phyloP scores from a whole-genome alignment of 495 filamentous ascomycete genomes.

The Aspergillus bridgeri region DNA sequence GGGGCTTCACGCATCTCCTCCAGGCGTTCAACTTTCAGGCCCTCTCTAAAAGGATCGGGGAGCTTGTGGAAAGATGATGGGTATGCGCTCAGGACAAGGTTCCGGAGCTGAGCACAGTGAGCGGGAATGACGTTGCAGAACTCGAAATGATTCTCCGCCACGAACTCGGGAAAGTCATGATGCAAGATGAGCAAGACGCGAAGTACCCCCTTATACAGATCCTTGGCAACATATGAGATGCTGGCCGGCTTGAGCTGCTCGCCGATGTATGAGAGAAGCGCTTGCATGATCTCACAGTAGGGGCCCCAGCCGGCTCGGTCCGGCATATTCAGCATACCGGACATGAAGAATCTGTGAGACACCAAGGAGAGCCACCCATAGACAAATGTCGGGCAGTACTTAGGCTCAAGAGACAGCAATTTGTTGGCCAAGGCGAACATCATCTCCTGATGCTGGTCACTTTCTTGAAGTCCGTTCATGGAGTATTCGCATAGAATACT shows the following conservation, averaged over 20 bases:
- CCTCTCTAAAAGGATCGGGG: conserved; percentile 75
- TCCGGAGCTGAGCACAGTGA: conserved; percentile 84
- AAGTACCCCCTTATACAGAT: conserved; percentile 78
- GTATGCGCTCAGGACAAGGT: conserved; percentile 80
- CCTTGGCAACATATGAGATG: conserved; percentile 67
- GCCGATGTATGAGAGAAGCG: conserved; percentile 69
- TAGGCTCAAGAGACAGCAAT: conserved; percentile 73
- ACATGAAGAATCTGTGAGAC: conserved; percentile 83
- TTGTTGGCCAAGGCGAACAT: conserved; percentile 68
- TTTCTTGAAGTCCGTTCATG: conserved; percentile 41
- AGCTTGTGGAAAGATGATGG: conserved; percentile 72
- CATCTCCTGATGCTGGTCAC: conserved; percentile 62
- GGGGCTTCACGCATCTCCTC: conserved; percentile 71
- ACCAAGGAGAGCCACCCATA: conserved; percentile 82
- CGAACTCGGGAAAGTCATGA: conserved; percentile 92
- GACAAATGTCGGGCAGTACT: conserved; percentile 72
- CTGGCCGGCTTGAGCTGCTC: conserved; percentile 72
- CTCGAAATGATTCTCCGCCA: conserved; percentile 79
- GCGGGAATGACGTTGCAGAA: conserved; percentile 82
- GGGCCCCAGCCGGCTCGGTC: conserved; percentile 68
- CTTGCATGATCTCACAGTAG: conserved; percentile 72
- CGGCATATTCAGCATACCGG: conserved; percentile 67
- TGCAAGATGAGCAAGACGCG: conserved; percentile 81
- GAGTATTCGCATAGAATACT: conserved; percentile 72
- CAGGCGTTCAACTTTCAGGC: conserved; percentile 76